Percentiles rank a stretch among this genome's conserved stretches.
Conservation (phyloP, 2,329 filamentous ascomycete species). For the Talaromyces sp. region DNA sequence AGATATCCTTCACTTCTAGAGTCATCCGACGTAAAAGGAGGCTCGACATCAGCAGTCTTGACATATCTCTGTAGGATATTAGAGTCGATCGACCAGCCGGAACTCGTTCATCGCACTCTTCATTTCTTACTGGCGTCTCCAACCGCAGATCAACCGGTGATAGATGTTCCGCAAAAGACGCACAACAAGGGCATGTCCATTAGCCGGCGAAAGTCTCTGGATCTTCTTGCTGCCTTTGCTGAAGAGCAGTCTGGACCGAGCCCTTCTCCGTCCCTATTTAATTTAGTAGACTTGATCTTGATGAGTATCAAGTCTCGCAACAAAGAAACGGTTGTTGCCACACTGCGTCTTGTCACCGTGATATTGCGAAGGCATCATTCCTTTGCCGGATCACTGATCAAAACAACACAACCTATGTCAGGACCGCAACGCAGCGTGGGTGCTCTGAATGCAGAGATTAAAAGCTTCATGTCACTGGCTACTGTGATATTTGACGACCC, state of each 20-base stretch:
- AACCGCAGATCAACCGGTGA: constrained; percentile 31
- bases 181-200: constrained; percentile 43
- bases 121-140: constrained; percentile 85
- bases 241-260: constrained; percentile 50
- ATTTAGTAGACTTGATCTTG: constrained; percentile 82
- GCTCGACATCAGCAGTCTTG: constrained; percentile 90
- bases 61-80: constrained; percentile 89
- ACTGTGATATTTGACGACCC: constrained; percentile 32
- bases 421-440: constrained; percentile 27
- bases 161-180: constrained; percentile 51
- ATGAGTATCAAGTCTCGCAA: constrained; percentile 80
- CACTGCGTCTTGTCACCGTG: constrained; percentile 77
- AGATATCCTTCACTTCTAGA: constrained; percentile 94
- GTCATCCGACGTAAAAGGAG: constrained; percentile 93
- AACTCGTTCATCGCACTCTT: constrained; percentile 89
- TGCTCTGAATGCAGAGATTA: constrained; percentile 36
- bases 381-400: constrained; percentile 67
- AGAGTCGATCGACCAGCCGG: constrained; percentile 84
- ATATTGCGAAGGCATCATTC: constrained; percentile 83
- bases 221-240: constrained; percentile 74
- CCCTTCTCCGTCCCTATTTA: constrained; percentile 82
- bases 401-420: constrained; percentile 31
- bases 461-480: constrained; percentile 31
- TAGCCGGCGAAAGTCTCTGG: constrained; percentile 81
- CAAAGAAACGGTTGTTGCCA: constrained; percentile 82